Conservation (phyloP, 148 eudicot genomes). For the Silene latifolia region DNA sequence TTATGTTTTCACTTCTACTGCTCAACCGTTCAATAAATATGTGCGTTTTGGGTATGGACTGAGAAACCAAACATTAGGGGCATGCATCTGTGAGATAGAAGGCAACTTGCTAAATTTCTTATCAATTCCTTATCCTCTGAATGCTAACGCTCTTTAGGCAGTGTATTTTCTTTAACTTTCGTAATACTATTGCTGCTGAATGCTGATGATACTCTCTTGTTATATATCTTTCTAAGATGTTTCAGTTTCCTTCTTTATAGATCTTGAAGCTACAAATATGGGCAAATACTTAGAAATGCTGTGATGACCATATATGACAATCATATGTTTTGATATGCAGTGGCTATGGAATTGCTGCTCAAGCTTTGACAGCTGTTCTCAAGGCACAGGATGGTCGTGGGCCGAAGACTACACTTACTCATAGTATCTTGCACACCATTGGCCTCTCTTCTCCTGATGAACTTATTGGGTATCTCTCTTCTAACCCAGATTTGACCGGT, state of each 20-base stretch:
- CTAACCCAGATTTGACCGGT: not conserved
- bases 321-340: conserved; percentile 31
- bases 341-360: conserved; percentile 87
- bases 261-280: not conserved
- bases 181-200: not conserved
- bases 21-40: not conserved
- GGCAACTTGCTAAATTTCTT: not conserved
- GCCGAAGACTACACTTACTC: conserved; percentile 56
- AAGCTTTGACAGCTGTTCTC: conserved; percentile 68
- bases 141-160: not conserved
- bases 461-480: conserved; percentile 62
- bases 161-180: not conserved
- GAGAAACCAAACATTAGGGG: not conserved
- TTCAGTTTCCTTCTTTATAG: not conserved
- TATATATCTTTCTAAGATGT: not conserved
- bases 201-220: not conserved
- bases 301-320: not conserved
- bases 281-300: not conserved
- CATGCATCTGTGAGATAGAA: conserved; percentile 4
- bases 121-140: not conserved
- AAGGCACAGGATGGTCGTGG: conserved; percentile 91
- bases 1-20: not conserved
- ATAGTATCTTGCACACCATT: conserved; percentile 45
- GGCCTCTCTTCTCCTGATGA: conserved; percentile 69
- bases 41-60: not conserved